phyloP scores from a whole-genome alignment of 2,329 filamentous ascomycete genomes.

The Aspergillus fumigatus region DNA sequence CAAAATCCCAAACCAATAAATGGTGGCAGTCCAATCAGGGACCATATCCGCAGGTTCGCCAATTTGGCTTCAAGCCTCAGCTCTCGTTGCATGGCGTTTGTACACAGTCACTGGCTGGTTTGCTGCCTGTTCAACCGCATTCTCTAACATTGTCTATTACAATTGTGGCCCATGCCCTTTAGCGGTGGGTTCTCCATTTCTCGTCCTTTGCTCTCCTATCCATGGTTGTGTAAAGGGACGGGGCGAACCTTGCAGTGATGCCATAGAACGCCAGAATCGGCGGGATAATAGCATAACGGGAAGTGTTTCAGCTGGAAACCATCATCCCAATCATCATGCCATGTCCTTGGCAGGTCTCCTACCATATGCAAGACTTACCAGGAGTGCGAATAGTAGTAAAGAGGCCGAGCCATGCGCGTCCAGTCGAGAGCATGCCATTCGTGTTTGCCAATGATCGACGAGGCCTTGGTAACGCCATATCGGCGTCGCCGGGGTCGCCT shows the following conservation, averaged over 20 bases:
- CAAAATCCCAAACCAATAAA: constrained; percentile 1
- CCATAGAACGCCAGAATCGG: not conserved
- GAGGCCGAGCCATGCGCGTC: not conserved
- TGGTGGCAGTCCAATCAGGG: not conserved
- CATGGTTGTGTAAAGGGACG: constrained; percentile 17
- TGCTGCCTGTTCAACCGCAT: not conserved
- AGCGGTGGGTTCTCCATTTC: not conserved
- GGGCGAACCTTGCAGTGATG: constrained; percentile 25
- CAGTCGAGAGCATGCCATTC: not conserved
- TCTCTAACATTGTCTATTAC: constrained; percentile 9
- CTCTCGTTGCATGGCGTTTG: constrained; percentile 5
- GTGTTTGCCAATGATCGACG: constrained; percentile 3
- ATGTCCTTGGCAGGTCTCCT: not conserved
- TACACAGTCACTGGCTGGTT: constrained; percentile 9
- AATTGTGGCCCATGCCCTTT: not conserved
- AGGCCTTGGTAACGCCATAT: constrained; percentile 2
- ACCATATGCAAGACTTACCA: not conserved
- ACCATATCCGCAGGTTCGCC: not conserved
- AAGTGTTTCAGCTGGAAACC: not conserved
- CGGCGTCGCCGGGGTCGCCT: constrained; percentile 18
- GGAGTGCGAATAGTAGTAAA: not conserved
- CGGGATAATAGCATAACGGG: not conserved
- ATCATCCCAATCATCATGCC: not conserved
- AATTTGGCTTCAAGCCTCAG: constrained; percentile 13
- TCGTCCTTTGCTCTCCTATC: not conserved